Evolutionary conservation across 2,329 filamentous ascomycete genomes (phyloP), one percentile per base, ranked within the genome.

Genomic region (Trichoderma semiorbis): DNA sequence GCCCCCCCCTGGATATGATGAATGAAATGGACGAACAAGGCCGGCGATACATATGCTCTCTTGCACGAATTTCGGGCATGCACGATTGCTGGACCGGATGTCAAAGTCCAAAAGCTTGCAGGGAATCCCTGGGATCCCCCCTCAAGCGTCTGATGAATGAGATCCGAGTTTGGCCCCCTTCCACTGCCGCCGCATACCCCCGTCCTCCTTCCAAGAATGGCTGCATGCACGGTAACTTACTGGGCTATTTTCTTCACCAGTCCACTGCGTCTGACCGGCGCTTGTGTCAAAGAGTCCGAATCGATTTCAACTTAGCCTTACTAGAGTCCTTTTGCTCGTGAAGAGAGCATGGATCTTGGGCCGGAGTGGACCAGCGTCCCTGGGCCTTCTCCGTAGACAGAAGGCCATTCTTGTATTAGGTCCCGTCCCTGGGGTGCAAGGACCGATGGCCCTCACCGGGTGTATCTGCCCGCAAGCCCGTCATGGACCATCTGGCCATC

Each of bases 181-280:
- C 55, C 65, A 60, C 47, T 68, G 60, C 71, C 64, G 58, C 60
- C 60, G 28, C 61, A 21, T 67, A 60, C 60, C 64, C 70, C 71
- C 47, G 58, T 69, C 36, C 84, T 85, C 83, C 84, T 86, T 85
- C 84, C 84, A 80, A 84, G 82, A 83, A 81, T 78, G 83, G 84
- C 80, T 80, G 81, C 81, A 81, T 83, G 80, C 81, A 80, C 81
- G 82, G 80, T 26, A 53, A 64, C 24, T 58, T 70, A 18, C 30
- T 64, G 70, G 70, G 66, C 32, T 65, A 53, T 64, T 75, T 70
- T 72, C 66, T 63, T 28, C 63, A 34, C 39, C 66, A 77, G 74
- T 73, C 75, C 75, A 75, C 77, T 75, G 75, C 74, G 58, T 58
- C 74, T 73, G 75, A 71, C 77, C 69, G 75, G 74, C 74, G 72